Evolutionary conservation across 106 monocot genomes (phyloP), one percentile per base, ranked within the genome.

Genomic region (Cymbidium sinense): DNA sequence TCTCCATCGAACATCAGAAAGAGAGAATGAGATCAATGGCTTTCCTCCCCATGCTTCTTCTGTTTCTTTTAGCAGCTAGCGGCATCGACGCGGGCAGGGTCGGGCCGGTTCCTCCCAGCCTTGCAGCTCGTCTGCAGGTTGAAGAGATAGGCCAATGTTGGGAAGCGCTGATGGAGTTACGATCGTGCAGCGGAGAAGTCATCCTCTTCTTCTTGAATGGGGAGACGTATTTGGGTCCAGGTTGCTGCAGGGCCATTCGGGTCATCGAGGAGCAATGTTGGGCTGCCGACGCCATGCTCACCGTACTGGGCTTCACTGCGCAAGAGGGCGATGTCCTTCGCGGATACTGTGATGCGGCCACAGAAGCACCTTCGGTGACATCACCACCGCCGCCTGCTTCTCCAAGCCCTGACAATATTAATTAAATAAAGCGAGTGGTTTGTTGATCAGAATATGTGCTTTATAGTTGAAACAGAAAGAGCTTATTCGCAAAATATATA

Each of bases 121-220:
- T 39, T 21, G 54, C 21, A 4, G 54, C 13, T 10, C 54, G 54
- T 21, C 54, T 18, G 18, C 54, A 21, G 54, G 54, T 4, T 15
- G 54, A 54, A 1, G 54, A 17, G 18, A 54, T 15, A 21, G 4
- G 17, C 5, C 54, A 54, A 21, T 95, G 92, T 79, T 95, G 92
- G 95, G 82, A 87, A 33, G 83, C 88, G n/a, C 78, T 90, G 67
- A 44, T 92, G 43, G 86, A 88, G 70, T 82, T 92, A 54, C 76
- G 82, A 9, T 81, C 92, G 0, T 92, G 95, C 87, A 91, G 84
- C 34, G 92, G 85, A 13, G 95, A 95, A 54, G 84, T 92, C 27
- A 82, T 95, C 69, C 90, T 95, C 85, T 93, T 95, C 88, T 93
- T 95, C 82, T 79, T 95, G 80, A 95, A 95, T 43, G 93, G 95